Base-by-base conservation (phyloP, 2,329 filamentous ascomycete species). In the Parastagonospora avenae region DNA sequence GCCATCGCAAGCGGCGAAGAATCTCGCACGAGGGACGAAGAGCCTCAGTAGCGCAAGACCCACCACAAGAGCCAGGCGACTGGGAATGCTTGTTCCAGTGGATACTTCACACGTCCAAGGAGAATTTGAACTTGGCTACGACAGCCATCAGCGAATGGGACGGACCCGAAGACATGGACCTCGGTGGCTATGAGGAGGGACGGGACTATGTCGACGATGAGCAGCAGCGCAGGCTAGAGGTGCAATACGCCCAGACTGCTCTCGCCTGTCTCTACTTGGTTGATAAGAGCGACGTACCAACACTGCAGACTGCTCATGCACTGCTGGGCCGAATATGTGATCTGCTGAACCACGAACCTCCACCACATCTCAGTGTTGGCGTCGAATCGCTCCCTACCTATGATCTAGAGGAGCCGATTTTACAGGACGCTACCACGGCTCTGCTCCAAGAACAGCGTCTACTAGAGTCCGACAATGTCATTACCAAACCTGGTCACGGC, bases 11-110 rank as follows among this genome's bases (percentile, higher is more conserved):
- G 52, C 69, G 74, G 55, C 74, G 68, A 49, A 82, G 75, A 57
- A 64, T 82, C 11, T 75, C 75, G 43, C 48, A 41, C 12, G 61
- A 61, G 12, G 61, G 69, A 12, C 62, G 57, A 19, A 55, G 63
- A 24, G 52, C 50, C n/a, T 67, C 67, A 5, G 55, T 62, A 7
- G 46, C 48, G 80, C 83, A 71, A 70, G 44, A 60, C 16, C 45
- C 57, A 12, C 7, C 51, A 27, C 51, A 58, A 33, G 64, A 70
- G 37, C 38, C 44, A 15, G 62, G 77, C 36, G 87, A 85, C 7
- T 92, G 89, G 88, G 85, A 90, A 55, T 79, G 83, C 55, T 78
- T 88, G 4, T 84, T 89, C 45, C 77, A 82, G 47, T 92, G 89
- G 88, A 78, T 93, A 33, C 77, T 82, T 11, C 66, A 75, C 2